Base-by-base conservation (phyloP, 306 rosid species). In the Rubus idaeus region DNA sequence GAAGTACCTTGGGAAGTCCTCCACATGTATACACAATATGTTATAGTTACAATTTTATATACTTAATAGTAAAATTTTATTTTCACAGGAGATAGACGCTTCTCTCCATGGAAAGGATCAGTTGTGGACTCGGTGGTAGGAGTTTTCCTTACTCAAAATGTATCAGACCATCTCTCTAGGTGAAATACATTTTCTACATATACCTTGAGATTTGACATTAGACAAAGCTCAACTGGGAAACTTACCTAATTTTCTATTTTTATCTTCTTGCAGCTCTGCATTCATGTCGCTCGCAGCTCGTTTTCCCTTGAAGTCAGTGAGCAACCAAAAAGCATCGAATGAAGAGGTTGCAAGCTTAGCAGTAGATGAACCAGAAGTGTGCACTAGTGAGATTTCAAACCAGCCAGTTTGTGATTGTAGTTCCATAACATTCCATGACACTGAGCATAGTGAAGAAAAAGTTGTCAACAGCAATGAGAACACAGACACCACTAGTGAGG, bases 81-180 rank as follows among this genome's bases (percentile, higher is more conserved):
- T 79, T 90, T 65, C 63, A 79, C 96, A 96, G 99, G 99, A 57
- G 99, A 96, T 76, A 91, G 99, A 72, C 91, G 97, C 76, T 96
- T 96, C 87, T 88, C 99, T 80, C 83, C 50, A 69, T 96, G 99
- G 99, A 96, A 96, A 87, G 99, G 99, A 80, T 96, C 99, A 23
- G 98, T 96, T 57, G 83, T 96, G 80, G 99, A 96, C 87, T 96
- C 99, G 5, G 99, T 96, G 75, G 85, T 96, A 69, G 99, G 99
- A 81, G 99, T 96, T 75, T 96, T 96, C 80, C 97, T 96, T 40
- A 96, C 99, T 63, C 99, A 96, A 81, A 96, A 96, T 86, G 99
- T 96, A 55, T 86, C 99, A 21, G 99, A 96, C 80, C 99, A 96
- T 83, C 96, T 96, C 69, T 96, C 99, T 73, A 96, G 99, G 99